Percentiles rank a stretch among this genome's conserved stretches.
These are phyloP conservation scores for Blastobotrys muscicola DNA, from an alignment of 805 yeast species.

Conservation along the genomic window DNA sequence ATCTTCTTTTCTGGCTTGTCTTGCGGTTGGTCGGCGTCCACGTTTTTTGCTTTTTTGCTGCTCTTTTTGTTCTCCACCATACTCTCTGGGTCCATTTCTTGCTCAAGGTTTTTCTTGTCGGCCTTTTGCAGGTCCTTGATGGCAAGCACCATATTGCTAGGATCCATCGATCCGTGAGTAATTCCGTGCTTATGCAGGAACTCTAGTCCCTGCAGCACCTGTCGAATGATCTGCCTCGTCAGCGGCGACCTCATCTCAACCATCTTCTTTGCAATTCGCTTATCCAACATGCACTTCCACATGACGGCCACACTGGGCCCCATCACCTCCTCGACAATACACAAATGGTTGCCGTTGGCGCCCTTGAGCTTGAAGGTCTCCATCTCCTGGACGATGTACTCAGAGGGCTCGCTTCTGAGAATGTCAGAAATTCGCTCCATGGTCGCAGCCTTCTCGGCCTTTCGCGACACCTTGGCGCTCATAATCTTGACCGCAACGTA, in stretches of 20 bases:
- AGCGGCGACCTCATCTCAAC: constrained; percentile 2
- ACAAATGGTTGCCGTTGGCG: constrained; percentile 5
- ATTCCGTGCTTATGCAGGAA: constrained; percentile 1
- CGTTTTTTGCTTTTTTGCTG: constrained; percentile 1
- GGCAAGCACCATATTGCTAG: constrained; percentile 2
- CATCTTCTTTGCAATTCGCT: constrained; percentile 4
- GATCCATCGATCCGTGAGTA: constrained; percentile 3
- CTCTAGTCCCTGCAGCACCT: constrained; percentile 2
- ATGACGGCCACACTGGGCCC: constrained; percentile 3
- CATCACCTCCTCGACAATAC: constrained; percentile 1
- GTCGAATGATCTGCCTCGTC: constrained; percentile 2
- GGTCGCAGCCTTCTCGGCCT: constrained; percentile 4
- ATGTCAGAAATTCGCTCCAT: constrained; percentile 2
- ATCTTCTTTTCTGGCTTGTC: background rate
- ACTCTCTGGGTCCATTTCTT: background rate
- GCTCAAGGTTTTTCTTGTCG: constrained; percentile 1
- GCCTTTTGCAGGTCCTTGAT: background rate
- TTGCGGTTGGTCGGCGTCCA: background rate
- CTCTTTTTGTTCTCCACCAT: background rate
- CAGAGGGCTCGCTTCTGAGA: background rate
- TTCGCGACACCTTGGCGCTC: constrained; percentile 3
- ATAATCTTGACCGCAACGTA: constrained; percentile 5
- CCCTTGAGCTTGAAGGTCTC: constrained; percentile 2
- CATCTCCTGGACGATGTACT: constrained; percentile 2
- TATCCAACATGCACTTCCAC: constrained; percentile 3